Base-by-base conservation (phyloP, 108 stramenopile genomes). In the Cyclotella atomus region DNA sequence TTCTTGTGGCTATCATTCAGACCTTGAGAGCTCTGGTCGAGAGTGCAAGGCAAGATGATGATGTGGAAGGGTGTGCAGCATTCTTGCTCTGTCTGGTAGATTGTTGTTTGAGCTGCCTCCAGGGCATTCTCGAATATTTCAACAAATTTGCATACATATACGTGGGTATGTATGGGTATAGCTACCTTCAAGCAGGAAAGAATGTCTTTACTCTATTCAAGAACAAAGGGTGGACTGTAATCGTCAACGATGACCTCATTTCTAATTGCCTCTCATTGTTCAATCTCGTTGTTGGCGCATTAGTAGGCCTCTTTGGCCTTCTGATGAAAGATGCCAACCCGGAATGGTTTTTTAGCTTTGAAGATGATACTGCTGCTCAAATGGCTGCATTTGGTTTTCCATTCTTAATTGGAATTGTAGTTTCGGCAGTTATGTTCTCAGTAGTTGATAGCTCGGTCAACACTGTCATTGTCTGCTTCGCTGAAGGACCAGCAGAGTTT, bases 401-500 rank as follows among this genome's bases (percentile, higher is more conserved):
- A 21, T 84, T 90, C 35, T 19, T 93, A 27, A 67, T 91, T 47
- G 92, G 90, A 14, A 65, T 88, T 54, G 54, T 83, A 16, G 73
- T 93, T 32, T 74, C 88, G 41, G 52, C 65, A 10, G 82, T 94
- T 33, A 50, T 95, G 49, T 41, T 92, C 35, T 69, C 83, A 61
- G 88, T 92, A 16, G 84, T 97, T 6, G 81, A 77, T 23, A 79
- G 81, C 20, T 92, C 93, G 3, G 87, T 91, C 27, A 88, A 90
- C 52, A 95, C 93, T 15, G 87, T 92, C 28, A 81, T 93, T 77
- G 96, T 97, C 2, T 92, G 91, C 59, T 96, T 91, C 59, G 93
- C 93, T 10, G 81, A 82, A 52, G 75, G 74, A 15, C 85, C 85
- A n/a, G 86, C 82, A 16, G 87, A 87, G 49, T 86, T 96, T 52